These are phyloP conservation scores for Balakata baccata DNA, from an alignment of 345 rosid species.

Conservation along the genomic window DNA sequence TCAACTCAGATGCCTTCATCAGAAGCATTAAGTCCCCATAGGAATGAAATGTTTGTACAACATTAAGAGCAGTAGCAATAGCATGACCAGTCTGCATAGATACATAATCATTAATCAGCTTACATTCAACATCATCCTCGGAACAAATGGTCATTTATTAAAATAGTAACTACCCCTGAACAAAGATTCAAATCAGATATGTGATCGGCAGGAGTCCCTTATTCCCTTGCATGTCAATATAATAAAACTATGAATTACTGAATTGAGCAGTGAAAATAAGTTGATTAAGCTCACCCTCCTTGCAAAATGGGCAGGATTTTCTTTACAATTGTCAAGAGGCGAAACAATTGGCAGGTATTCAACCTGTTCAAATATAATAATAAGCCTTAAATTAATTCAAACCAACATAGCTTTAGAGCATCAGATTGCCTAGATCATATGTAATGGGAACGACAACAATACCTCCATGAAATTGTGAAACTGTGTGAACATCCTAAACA, in stretches of 20 bases:
- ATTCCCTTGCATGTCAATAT: neutral
- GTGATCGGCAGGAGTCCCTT: neutral
- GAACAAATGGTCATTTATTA: conserved; percentile 2
- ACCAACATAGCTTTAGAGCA: neutral
- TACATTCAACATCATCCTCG: neutral
- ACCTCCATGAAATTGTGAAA: conserved; percentile 99
- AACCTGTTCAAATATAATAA: conserved; percentile 50
- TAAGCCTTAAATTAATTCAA: conserved; percentile 6
- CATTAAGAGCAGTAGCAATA: conserved; percentile 76
- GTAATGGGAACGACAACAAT: conserved; percentile 2
- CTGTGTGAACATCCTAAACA: conserved; percentile 97
- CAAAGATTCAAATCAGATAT: neutral
- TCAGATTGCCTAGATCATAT: neutral
- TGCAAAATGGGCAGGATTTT: conserved; percentile 62
- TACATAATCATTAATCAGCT: conserved; percentile 23
- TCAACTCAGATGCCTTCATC: conserved; percentile 53
- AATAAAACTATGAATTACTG: neutral
- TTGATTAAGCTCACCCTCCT: conserved; percentile 54
- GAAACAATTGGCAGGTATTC: conserved; percentile 82
- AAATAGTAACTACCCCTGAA: neutral
- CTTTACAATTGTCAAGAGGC: conserved; percentile 64
- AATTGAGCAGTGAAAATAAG: neutral
- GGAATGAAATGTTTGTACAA: conserved; percentile 80
- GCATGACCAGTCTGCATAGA: conserved; percentile 67
- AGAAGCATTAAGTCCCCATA: conserved; percentile 85